Evolutionary conservation across 192 early-diverging fungal species (phyloP).

Genomic region (Pilobolus umbonatus): DNA sequence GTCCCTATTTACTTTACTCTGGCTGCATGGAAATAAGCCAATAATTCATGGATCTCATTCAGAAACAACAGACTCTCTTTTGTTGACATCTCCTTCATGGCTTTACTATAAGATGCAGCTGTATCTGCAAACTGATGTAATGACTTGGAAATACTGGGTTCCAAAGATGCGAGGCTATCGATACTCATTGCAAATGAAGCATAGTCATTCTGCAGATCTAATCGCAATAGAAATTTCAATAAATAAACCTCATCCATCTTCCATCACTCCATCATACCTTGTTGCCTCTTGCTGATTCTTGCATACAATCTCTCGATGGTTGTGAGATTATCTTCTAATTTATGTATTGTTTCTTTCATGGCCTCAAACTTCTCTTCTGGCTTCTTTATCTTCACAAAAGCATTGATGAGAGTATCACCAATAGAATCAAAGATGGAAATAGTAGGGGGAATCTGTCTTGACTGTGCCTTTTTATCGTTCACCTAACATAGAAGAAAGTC

Average conservation of each 20-base stretch:
- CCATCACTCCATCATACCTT: constrained; percentile 34
- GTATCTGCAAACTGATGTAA: constrained; percentile 74
- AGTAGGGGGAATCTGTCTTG: constrained; percentile 39
- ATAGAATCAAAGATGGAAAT: constrained; percentile 74
- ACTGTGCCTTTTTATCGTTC: constrained; percentile 33
- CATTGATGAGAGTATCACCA: constrained; percentile 81
- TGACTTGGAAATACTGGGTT: constrained; percentile 77
- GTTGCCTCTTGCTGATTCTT: constrained; percentile 69
- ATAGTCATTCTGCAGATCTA: constrained; percentile 78
- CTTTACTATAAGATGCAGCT: constrained; percentile 58
- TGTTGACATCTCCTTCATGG: constrained; percentile 66
- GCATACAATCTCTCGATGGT: constrained; percentile 82
- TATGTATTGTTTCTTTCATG: constrained; percentile 75
- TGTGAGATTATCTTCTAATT: constrained; percentile 81
- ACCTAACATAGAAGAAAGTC: constrained; percentile 28
- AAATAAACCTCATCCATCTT: not conserved
- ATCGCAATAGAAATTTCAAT: not conserved
- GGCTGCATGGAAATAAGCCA: constrained; percentile 71
- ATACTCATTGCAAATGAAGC: constrained; percentile 76
- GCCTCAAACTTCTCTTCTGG: constrained; percentile 82
- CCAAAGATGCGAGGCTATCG: constrained; percentile 71
- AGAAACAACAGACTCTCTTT: constrained; percentile 68
- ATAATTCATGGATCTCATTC: constrained; percentile 79
- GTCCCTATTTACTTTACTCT: constrained; percentile 47
- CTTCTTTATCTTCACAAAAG: constrained; percentile 86